phyloP scores from a whole-genome alignment of 176 grass and related monocot species.

The Oryza meyeriana region DNA sequence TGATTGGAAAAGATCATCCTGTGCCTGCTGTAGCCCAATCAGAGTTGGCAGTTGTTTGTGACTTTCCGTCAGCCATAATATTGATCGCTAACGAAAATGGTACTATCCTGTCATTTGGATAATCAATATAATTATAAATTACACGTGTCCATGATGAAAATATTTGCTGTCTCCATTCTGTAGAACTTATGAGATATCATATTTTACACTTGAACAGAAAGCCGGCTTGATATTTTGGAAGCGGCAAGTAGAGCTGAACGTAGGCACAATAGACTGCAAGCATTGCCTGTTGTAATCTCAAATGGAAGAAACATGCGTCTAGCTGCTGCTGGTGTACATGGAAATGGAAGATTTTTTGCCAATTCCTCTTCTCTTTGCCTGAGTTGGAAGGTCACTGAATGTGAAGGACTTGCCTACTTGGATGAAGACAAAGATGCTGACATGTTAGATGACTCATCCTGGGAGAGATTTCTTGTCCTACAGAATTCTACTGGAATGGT shows the following conservation, averaged over 20 bases:
- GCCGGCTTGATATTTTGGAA: constrained; percentile 68
- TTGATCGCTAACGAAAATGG: constrained; percentile 99
- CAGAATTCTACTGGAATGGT: constrained; percentile 93
- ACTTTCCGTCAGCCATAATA: constrained; percentile 69
- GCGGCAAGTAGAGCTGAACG: constrained; percentile 62
- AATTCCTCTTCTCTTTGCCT: constrained; percentile 93
- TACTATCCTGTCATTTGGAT: constrained; percentile 43
- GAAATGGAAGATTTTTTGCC: constrained; percentile 62
- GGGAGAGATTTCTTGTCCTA: constrained; percentile 89
- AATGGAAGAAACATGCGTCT: constrained; percentile 78
- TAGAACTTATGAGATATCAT: constrained; percentile 6
- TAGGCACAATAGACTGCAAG: constrained; percentile 61
- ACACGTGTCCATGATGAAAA: not conserved
- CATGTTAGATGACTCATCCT: constrained; percentile 48
- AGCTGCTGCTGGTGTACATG: constrained; percentile 75
- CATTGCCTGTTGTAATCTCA: constrained; percentile 72
- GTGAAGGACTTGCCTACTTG: constrained; percentile 73
- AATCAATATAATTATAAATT: constrained; percentile 23
- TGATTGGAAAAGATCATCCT: constrained; percentile 80
- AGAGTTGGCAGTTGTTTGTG: constrained; percentile 73
- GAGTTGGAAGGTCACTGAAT: constrained; percentile 77
- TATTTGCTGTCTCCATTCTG: not conserved
- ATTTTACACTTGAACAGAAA: constrained; percentile 52
- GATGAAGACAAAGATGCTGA: constrained; percentile 34
- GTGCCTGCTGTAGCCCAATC: constrained; percentile 55